phyloP scores from a whole-genome alignment of 306 rosid genomes.

The Begonia peltatifolia region DNA sequence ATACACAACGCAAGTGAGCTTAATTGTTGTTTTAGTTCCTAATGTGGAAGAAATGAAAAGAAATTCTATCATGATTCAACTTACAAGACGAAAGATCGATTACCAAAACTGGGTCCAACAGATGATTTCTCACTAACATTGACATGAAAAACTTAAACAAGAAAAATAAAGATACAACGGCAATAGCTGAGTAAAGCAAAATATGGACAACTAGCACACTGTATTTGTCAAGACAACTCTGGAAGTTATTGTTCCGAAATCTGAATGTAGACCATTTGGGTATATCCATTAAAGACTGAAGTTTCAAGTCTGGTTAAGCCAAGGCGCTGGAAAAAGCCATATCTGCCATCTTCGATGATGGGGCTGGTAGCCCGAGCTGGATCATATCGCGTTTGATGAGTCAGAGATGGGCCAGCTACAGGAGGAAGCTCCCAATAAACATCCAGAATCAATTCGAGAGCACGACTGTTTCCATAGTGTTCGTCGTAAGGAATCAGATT shows the following conservation, averaged over 20 bases:
- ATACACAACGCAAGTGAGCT: too few species aligned
- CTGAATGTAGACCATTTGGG: conserved; percentile 94
- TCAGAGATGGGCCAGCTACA: conserved; percentile 92
- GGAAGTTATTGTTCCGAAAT: conserved; percentile 43
- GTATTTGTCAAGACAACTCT: too few species aligned
- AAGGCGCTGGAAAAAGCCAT: conserved; percentile 65
- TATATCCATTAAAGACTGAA: conserved; percentile 92
- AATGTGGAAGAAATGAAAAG: too few species aligned
- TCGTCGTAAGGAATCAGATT: conserved; percentile 42
- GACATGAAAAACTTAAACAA: too few species aligned
- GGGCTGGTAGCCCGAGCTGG: conserved; percentile 85
- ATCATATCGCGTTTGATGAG: conserved; percentile 92
- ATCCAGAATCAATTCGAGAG: conserved; percentile 76
- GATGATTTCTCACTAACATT: too few species aligned
- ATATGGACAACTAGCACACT: conserved; percentile 18
- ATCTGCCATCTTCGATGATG: conserved; percentile 84
- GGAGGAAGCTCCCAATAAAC: conserved; percentile 99
- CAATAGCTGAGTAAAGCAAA: conserved; percentile 3
- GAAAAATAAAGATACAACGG: too few species aligned
- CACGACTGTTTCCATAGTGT: conserved; percentile 83
- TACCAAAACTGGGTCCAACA: too few species aligned
- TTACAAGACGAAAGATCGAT: too few species aligned
- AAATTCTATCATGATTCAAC: too few species aligned
- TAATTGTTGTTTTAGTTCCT: too few species aligned
- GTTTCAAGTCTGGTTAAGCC: conserved; percentile 58